Conservation (phyloP, 202 grass and related monocot genomes). For the Carex arenaria region DNA sequence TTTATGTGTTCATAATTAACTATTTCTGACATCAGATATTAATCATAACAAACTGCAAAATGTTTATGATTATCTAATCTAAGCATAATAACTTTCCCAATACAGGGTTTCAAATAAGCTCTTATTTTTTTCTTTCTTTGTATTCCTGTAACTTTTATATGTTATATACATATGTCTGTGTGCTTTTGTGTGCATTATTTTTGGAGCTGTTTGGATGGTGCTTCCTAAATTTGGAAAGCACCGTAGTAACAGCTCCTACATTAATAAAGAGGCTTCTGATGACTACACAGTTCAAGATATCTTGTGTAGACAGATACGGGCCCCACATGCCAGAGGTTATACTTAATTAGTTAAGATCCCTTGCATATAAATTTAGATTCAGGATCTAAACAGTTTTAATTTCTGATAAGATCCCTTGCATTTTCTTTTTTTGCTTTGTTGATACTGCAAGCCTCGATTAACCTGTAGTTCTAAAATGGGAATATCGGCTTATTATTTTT, state of each 20-base stretch:
- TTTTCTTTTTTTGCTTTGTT: not conserved
- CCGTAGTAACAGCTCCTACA: conserved; percentile 15
- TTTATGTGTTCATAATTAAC: not conserved
- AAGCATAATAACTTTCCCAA: not conserved
- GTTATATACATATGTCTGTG: not conserved
- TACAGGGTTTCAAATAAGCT: not conserved
- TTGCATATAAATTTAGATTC: not conserved
- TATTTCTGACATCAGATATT: not conserved
- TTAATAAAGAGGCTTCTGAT: conserved; percentile 27
- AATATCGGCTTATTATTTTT: not conserved
- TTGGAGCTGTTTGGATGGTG: conserved; percentile 15
- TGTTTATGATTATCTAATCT: not conserved
- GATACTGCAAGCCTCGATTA: not conserved
- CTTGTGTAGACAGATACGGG: conserved; percentile 29
- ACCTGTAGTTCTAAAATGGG: not conserved
- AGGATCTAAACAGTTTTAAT: not conserved
- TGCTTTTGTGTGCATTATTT: not conserved
- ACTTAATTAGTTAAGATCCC: not conserved
- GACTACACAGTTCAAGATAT: conserved; percentile 23
- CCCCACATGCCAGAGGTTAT: not conserved
- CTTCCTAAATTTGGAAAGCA: conserved; percentile 16
- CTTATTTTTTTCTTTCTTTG: not conserved
- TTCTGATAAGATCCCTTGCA: not conserved
- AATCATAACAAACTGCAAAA: not conserved
- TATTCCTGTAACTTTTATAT: not conserved